phyloP scores from a whole-genome alignment of 345 rosid species.

The Streptanthus diversifolius region DNA sequence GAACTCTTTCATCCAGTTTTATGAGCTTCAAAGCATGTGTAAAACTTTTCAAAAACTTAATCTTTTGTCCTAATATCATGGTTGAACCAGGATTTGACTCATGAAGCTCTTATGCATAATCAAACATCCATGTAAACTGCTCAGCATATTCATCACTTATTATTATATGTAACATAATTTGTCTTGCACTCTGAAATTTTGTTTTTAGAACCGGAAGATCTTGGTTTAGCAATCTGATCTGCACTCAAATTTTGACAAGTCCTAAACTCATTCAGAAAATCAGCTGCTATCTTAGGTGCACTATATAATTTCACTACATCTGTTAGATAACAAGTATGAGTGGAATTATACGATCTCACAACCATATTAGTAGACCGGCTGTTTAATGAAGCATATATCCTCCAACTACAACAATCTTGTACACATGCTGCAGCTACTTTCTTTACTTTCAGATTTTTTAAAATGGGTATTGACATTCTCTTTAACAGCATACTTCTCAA shows the following conservation, averaged over 20 bases:
- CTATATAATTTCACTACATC: neutral
- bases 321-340: neutral
- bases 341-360: neutral
- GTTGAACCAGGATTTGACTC: neutral
- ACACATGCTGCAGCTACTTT: neutral
- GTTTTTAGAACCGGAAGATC: neutral
- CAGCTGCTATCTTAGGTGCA: neutral
- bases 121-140: conserved; percentile 1
- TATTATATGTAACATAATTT: neutral
- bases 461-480: neutral
- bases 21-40: neutral
- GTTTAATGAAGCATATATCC: neutral
- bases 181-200: neutral
- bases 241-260: neutral
- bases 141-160: neutral
- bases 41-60: neutral
- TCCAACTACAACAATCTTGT: neutral
- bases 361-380: neutral
- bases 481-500: neutral
- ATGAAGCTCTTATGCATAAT: neutral
- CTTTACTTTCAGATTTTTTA: neutral
- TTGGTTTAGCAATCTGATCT: neutral
- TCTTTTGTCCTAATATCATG: neutral
- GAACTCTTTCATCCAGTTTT: neutral
- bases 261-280: neutral